Evolutionary conservation across 768 basidiomycete species (phyloP).

Genomic region (Lentinula sp.): DNA sequence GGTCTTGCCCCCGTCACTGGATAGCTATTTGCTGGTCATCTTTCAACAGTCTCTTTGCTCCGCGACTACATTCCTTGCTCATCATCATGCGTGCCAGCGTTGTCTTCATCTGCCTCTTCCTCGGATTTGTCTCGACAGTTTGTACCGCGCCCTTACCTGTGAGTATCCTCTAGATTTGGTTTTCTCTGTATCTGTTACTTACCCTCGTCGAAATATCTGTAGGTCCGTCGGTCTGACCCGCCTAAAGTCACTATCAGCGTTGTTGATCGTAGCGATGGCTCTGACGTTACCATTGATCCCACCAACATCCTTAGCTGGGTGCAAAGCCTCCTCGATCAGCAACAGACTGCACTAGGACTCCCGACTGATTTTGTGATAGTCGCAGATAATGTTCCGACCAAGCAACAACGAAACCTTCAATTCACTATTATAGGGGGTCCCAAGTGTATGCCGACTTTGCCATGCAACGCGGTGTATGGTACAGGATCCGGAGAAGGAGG

Average conservation of each 20-base stretch:
- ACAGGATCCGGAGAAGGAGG: not conserved
- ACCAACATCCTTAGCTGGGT: not conserved
- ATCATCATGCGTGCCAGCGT: not conserved
- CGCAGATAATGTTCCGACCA: not conserved
- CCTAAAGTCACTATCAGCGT: not conserved
- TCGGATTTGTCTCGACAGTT: not conserved
- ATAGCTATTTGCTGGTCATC: not conserved
- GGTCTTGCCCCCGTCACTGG: not conserved
- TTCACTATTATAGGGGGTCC: not conserved
- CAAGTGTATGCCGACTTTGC: not conserved
- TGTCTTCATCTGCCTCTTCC: not conserved
- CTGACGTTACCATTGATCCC: not conserved
- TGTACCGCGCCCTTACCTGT: not conserved
- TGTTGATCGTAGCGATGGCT: not conserved
- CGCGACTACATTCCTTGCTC: not conserved
- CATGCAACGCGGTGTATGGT: not conserved
- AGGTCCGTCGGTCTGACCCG: not conserved
- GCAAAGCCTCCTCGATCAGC: not conserved
- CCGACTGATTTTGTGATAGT: not conserved
- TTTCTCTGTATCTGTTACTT: not conserved
- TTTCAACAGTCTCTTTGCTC: not conserved
- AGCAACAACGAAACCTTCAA: not conserved
- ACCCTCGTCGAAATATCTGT: not conserved
- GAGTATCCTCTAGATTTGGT: not conserved
- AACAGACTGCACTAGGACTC: not conserved